Evolutionary conservation across 176 grass and related monocot species (phyloP), one percentile per base, ranked within the genome.

Genomic region (Phoenix roebelenii): DNA sequence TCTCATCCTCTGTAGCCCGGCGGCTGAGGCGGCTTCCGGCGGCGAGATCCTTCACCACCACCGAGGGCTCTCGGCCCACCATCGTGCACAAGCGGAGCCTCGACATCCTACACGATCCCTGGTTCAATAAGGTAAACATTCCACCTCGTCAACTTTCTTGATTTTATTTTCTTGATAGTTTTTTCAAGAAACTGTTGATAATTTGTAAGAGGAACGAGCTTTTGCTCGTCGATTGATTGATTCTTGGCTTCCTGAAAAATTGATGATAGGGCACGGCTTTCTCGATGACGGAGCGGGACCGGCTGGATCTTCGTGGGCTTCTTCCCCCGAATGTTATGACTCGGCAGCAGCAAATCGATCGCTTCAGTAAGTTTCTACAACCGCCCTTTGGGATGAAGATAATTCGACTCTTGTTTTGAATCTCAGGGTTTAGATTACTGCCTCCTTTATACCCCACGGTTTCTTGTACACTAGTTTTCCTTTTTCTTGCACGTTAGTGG

Each of bases 21-120:
- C 64, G 55, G 55, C 61, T 82, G 23, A 35, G 68, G 49, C 50
- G 49, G 67, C 73, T 60, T 6, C 25, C 66, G 7, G 61, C 61
- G 39, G 16, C 50, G 55, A 71, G 92, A 7, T 70, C 49, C 39
- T 91, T 80, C 78, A 78, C 85, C 15, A 84, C 86, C 74, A 69
- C 69, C 4, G 81, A 97, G 81, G 83, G 81, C 70, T 85, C 85
- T 68, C 87, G 84, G 61, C 93, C 93, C 55, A 76, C 83, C 59
- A 72, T 97, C 67, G 63, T 91, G 58, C 84, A 91, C 54, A 97
- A 97, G 72, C 81, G 87, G 58, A 89, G 87, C 59, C 54, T 86
- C 59, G 87, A 97, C 79, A 97, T 97, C 70, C 87, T 97, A 64
- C 93, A 97, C 63, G 93, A 97, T 72, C 87, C 87, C 50, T 91